Base-by-base conservation (phyloP, 495 filamentous ascomycete species). In the Pseudoneurospora amorphoporcata region DNA sequence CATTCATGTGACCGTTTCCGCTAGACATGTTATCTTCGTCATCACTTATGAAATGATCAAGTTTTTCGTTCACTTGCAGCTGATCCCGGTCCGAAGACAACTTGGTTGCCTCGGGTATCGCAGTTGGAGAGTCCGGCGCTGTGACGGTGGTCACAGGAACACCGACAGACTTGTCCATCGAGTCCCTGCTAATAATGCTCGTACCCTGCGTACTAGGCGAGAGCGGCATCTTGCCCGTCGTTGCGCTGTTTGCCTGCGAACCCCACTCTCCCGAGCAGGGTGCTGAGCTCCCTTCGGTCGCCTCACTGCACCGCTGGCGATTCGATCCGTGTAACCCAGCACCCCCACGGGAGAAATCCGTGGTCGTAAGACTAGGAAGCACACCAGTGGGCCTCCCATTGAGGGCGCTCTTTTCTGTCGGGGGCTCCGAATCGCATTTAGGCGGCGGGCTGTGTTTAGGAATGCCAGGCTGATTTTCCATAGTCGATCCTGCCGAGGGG, bases 191-290 rank as follows among this genome's bases (percentile, higher is more conserved):
- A 53, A 83, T 82, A 41, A 88, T 86, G 78, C 86, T 88, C 14
- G 87, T 88, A 16, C 87, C 87, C 77, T 87, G 84, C 7, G 87
- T 88, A 73, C 84, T 87, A 8, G 87, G 87, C 38, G 86, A 87
- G n/a, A 87, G 77, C 35, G 87, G 86, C 84, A 87, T 86, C 78
- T 86, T 86, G 41, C 83, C 82, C 9, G 86, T 87, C 17, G 85
- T 86, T 39, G 85, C 86, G 70, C 84, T 87, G n/a, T 86, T 87
- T 17, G 84, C 85, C 74, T 87, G 86, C 35, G 82, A 85, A 12
- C 81, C 81, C 85, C 86, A 87, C 72, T 87, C 86, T 19, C 83
- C 84, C 5, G 80, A 79, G 43, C 77, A 79, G 5, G 81, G 81
- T 5, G 80, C 84, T 37, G 85, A 87, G 74, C 86, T 85, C 9